These are phyloP conservation scores for Lupinus albus DNA, from an alignment of 306 rosid genomes.

Conservation along the genomic window DNA sequence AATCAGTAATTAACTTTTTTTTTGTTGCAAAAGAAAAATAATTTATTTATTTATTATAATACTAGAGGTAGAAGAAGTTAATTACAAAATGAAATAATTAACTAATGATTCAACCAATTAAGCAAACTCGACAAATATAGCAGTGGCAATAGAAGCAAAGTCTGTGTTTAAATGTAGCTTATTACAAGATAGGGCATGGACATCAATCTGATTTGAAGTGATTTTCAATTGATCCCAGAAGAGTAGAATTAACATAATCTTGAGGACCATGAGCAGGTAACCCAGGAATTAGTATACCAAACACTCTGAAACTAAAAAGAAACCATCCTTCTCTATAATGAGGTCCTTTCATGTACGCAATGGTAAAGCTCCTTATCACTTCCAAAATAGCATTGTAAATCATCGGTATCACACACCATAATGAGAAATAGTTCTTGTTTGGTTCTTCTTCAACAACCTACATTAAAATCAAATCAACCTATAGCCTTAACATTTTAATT, in stretches of 20 bases:
- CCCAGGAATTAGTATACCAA: slow-evolving; percentile 64
- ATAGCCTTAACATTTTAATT: too few species aligned
- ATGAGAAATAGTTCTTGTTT: slow-evolving; percentile 64
- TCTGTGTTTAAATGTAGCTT: background rate
- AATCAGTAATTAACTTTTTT: background rate
- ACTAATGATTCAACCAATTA: background rate
- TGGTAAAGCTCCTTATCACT: slow-evolving; percentile 68
- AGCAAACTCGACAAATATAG: background rate
- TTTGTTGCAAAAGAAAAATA: too few species aligned
- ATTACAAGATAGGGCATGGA: background rate
- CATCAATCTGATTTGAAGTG: slow-evolving; percentile 42
- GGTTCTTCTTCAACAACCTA: slow-evolving; percentile 73
- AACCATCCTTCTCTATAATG: slow-evolving; percentile 60
- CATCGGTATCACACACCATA: slow-evolving; percentile 50
- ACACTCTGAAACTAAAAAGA: slow-evolving; percentile 50
- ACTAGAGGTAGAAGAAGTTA: too few species aligned
- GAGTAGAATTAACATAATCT: slow-evolving; percentile 72
- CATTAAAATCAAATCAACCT: background rate
- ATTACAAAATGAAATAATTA: too few species aligned
- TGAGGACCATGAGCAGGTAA: slow-evolving; percentile 65
- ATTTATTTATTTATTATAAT: too few species aligned
- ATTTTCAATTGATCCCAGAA: slow-evolving; percentile 51
- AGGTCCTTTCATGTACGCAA: slow-evolving; percentile 46
- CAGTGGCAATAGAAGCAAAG: too few species aligned
- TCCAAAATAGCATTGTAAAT: slow-evolving; percentile 53